A percentile compares a stretch with the other conserved stretches of the same genome.
Conservation (phyloP, 164 flowering plant species). For the Saururus chinensis region DNA sequence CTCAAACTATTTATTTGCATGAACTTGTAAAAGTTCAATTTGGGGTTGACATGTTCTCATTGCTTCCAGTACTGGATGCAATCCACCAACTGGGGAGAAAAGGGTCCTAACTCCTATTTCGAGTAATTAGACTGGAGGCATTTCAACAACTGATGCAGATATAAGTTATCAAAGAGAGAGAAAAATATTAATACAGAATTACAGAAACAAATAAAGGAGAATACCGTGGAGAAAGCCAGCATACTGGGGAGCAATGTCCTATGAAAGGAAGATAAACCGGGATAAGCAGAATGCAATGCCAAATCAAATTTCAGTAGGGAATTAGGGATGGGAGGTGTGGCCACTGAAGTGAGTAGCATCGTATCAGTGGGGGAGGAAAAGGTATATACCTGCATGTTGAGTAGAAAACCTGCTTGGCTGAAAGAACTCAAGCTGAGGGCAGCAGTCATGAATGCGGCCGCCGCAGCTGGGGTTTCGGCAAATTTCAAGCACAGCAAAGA, state of each 20-base stretch:
- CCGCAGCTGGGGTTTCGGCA: slow-evolving; percentile 57
- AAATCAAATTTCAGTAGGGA: neutral
- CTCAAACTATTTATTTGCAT: too few relatives aligned
- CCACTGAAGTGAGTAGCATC: neutral
- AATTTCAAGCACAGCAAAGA: slow-evolving; percentile 70
- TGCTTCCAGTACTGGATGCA: too few relatives aligned
- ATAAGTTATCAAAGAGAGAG: neutral
- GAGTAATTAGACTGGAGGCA: too few relatives aligned
- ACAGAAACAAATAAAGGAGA: neutral
- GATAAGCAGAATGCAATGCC: neutral
- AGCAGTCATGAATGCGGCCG: slow-evolving; percentile 48
- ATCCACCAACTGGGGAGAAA: too few relatives aligned
- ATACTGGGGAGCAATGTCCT: slow-evolving; percentile 91
- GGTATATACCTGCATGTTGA: slow-evolving; percentile 75
- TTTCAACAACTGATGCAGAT: too few relatives aligned
- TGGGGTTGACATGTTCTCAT: too few relatives aligned
- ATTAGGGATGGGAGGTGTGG: neutral
- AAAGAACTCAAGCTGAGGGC: slow-evolving; percentile 90
- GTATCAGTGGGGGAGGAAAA: neutral
- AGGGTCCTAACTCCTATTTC: too few relatives aligned
- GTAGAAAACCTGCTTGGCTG: slow-evolving; percentile 95
- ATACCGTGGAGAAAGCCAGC: slow-evolving; percentile 96
- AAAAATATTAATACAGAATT: neutral
- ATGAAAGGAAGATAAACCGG: slow-evolving; percentile 8
- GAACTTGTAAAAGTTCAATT: too few relatives aligned